A percentile compares a stretch with the other conserved stretches of the same genome.
phyloP scores from a whole-genome alignment of 352 stramenopile genomes.

The Aphanomyces euteiches region DNA sequence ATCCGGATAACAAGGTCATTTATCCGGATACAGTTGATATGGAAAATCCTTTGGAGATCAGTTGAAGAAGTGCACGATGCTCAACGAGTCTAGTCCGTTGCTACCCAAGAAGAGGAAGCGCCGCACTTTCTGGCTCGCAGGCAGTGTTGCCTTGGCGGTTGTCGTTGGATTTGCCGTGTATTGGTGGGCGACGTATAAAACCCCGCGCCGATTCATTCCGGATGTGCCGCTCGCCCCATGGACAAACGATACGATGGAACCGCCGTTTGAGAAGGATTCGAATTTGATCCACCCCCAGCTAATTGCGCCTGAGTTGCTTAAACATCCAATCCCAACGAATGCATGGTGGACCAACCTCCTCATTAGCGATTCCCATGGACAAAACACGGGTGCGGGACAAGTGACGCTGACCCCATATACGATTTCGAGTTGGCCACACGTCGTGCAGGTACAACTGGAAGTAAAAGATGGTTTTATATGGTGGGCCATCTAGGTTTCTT shows the following conservation, averaged over 20 bases:
- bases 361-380: constrained; percentile 63
- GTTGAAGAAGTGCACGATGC: constrained; percentile 10
- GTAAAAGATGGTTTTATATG: constrained; percentile 34
- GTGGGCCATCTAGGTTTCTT: constrained; percentile 77
- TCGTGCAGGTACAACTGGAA: background rate
- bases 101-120: background rate
- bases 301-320: constrained; percentile 58
- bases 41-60: background rate
- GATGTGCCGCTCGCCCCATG: constrained; percentile 11
- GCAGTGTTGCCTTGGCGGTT: background rate
- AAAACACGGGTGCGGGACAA: constrained; percentile 41
- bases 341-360: constrained; percentile 89
- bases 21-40: constrained; percentile 9
- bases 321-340: constrained; percentile 72
- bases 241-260: constrained; percentile 18
- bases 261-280: constrained; percentile 4
- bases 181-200: background rate
- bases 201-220: background rate
- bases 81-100: constrained; percentile 1
- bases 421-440: constrained; percentile 35
- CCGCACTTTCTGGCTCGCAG: constrained; percentile 1
- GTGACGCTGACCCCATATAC: constrained; percentile 84
- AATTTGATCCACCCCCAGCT: constrained; percentile 39
- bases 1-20: background rate
- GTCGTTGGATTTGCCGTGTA: background rate